phyloP scores from a whole-genome alignment of 192 early-diverging fungal genomes.

The Coemansia guatemalensis region DNA sequence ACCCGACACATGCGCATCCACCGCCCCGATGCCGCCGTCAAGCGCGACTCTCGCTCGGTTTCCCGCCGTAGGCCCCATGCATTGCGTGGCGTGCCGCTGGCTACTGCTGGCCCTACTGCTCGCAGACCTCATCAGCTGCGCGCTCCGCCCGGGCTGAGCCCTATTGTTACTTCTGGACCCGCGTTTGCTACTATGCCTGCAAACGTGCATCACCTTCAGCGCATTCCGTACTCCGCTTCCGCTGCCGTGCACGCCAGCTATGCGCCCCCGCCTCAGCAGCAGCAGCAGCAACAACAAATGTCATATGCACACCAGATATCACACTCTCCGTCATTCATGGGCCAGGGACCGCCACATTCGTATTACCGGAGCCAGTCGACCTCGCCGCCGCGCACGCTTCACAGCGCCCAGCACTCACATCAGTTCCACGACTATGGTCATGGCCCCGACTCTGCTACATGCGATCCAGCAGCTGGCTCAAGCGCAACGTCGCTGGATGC shows the following conservation, averaged over 20 bases:
- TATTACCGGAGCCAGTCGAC: conserved; percentile 31
- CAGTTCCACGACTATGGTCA: not conserved
- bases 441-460: not conserved
- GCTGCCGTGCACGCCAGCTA: conserved; percentile 13
- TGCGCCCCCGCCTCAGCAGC: conserved; percentile 1
- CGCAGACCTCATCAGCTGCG: conserved; percentile 36
- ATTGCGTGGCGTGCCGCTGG: conserved; percentile 13
- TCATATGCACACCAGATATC: not conserved
- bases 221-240: conserved; percentile 32
- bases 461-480: conserved; percentile 1
- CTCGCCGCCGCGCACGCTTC: conserved; percentile 22
- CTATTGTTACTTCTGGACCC: conserved; percentile 33
- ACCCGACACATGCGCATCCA: conserved; percentile 66
- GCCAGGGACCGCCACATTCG: conserved; percentile 7
- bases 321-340: not conserved
- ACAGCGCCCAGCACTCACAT: conserved; percentile 1
- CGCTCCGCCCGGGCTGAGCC: conserved; percentile 47
- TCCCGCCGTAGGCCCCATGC: conserved; percentile 23
- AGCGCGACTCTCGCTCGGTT: conserved; percentile 33
- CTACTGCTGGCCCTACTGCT: conserved; percentile 22
- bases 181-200: conserved; percentile 31
- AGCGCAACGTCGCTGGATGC: not conserved
- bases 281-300: conserved; percentile 2
- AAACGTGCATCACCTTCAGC: conserved; percentile 24
- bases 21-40: conserved; percentile 40